Evolutionary conservation across 306 rosid species (phyloP).

Genomic region (Glycine latifolia): DNA sequence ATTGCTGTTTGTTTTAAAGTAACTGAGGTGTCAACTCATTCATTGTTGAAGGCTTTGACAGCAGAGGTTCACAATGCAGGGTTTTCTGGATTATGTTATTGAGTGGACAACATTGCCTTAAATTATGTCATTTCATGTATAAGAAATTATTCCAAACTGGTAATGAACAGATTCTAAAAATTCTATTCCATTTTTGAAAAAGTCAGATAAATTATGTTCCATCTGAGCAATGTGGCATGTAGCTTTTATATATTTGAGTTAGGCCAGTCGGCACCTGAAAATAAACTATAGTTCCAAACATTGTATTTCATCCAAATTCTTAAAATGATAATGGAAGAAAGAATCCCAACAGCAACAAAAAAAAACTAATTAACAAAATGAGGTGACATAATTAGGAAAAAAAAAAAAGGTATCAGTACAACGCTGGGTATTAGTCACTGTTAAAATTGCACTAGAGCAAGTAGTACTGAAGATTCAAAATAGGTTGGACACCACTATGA

Average conservation of each 20-base stretch:
- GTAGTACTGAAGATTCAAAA: conserved; percentile 48
- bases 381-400: conserved; percentile 23
- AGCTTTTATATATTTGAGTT: conserved; percentile 39
- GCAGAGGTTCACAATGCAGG: conserved; percentile 43
- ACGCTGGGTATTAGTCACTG: conserved; percentile 38
- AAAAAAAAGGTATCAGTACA: conserved; percentile 29
- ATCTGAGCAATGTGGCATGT: conserved; percentile 37
- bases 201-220: conserved; percentile 20
- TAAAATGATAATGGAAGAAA: conserved; percentile 41
- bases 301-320: conserved; percentile 32
- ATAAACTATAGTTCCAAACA: conserved; percentile 25
- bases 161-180: conserved; percentile 44
- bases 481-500: conserved; percentile 53
- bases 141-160: conserved; percentile 39
- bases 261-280: conserved; percentile 50
- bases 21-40: conserved; percentile 42
- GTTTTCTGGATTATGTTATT: conserved; percentile 38
- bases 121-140: not conserved
- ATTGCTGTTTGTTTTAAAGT: conserved; percentile 28
- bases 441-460: conserved; percentile 37
- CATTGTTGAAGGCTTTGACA: conserved; percentile 40
- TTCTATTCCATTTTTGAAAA: conserved; percentile 37
- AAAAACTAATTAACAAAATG: conserved; percentile 17
- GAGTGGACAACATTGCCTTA: conserved; percentile 32
- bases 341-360: conserved; percentile 27